Conservation (phyloP, 2,329 filamentous ascomycete genomes). For the Fusarium pininemorale region DNA sequence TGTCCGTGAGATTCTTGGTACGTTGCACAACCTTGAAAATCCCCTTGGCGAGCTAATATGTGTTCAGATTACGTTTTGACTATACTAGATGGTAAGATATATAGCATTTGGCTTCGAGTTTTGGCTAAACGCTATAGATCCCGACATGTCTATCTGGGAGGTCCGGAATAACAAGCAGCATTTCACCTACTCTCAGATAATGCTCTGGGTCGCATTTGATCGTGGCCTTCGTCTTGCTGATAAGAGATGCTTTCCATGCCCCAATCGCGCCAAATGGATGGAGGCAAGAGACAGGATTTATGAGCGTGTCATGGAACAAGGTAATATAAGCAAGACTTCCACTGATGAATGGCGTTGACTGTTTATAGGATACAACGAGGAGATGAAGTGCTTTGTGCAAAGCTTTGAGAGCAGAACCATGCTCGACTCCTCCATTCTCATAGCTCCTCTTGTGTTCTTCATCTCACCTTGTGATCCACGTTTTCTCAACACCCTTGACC, state of each 20-base stretch:
- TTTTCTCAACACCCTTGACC: conserved; percentile 76
- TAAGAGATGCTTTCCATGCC: conserved; percentile 79
- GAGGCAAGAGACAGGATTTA: conserved; percentile 73
- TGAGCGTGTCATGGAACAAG: conserved; percentile 80
- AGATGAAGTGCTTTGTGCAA: conserved; percentile 76
- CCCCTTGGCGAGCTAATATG: neutral
- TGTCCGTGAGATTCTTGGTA: conserved; percentile 71
- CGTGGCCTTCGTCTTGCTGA: conserved; percentile 77
- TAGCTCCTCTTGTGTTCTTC: conserved; percentile 83
- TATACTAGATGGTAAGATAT: conserved; percentile 63
- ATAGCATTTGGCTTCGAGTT: rapidly evolving
- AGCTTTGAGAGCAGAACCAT: conserved; percentile 77
- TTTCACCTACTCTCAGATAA: conserved; percentile 83
- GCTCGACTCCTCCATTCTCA: conserved; percentile 78
- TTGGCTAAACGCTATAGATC: conserved; percentile 52
- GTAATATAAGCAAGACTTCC: conserved; percentile 39
- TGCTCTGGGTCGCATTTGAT: conserved; percentile 85
- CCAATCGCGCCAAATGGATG: conserved; percentile 73
- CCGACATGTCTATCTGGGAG: conserved; percentile 88
- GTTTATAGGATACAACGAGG: conserved; percentile 70
- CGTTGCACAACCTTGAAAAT: conserved; percentile 1
- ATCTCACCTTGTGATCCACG: conserved; percentile 80
- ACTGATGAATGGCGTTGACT: neutral
- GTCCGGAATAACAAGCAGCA: conserved; percentile 79
- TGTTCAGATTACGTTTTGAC: conserved; percentile 71